Evolutionary conservation across 1,284 basidiomycete genomes (phyloP).

Genomic region (Trametes sp.): DNA sequence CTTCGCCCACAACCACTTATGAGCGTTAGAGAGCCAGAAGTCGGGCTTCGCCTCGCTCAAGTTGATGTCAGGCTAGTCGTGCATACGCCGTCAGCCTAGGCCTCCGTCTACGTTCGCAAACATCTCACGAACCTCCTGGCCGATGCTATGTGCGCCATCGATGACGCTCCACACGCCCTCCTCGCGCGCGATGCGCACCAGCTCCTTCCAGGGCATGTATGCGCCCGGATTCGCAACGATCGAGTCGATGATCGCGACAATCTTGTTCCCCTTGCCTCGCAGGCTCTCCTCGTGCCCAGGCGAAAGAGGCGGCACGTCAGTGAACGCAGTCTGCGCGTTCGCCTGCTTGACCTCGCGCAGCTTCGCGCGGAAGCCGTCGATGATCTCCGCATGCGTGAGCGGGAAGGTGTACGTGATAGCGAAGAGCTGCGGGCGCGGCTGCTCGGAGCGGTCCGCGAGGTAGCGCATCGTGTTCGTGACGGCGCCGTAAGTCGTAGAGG

Average conservation of each 20-base stretch:
- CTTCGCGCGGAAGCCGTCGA: slow-evolving; percentile 59
- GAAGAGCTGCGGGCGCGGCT: slow-evolving; percentile 30
- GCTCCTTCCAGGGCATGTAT: slow-evolving; percentile 80
- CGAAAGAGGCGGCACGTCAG: slow-evolving; percentile 32
- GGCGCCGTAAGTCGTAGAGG: slow-evolving; percentile 63
- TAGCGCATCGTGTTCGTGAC: slow-evolving; percentile 65
- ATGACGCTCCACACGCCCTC: slow-evolving; percentile 75
- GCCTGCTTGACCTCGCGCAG: slow-evolving; percentile 48
- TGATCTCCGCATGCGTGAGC: slow-evolving; percentile 63
- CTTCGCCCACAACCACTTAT: slow-evolving; percentile 87
- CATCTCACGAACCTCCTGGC: slow-evolving; percentile 45
- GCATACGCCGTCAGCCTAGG: background rate
- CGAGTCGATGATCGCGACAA: slow-evolving; percentile 79
- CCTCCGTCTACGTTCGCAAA: background rate
- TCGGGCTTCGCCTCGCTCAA: slow-evolving; percentile 69
- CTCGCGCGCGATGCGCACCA: slow-evolving; percentile 75
- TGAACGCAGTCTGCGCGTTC: slow-evolving; percentile 33
- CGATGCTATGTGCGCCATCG: slow-evolving; percentile 88
- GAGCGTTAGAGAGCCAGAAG: slow-evolving; percentile 86
- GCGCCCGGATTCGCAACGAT: slow-evolving; percentile 79
- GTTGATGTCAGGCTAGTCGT: slow-evolving; percentile 56
- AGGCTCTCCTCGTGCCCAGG: slow-evolving; percentile 19
- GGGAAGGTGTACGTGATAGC: slow-evolving; percentile 51
- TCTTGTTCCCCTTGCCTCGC: slow-evolving; percentile 49
- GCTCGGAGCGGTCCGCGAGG: slow-evolving; percentile 56